Evolutionary conservation across 1,284 basidiomycete species (phyloP).

Genomic region (Cystobasidiaceae sp.): DNA sequence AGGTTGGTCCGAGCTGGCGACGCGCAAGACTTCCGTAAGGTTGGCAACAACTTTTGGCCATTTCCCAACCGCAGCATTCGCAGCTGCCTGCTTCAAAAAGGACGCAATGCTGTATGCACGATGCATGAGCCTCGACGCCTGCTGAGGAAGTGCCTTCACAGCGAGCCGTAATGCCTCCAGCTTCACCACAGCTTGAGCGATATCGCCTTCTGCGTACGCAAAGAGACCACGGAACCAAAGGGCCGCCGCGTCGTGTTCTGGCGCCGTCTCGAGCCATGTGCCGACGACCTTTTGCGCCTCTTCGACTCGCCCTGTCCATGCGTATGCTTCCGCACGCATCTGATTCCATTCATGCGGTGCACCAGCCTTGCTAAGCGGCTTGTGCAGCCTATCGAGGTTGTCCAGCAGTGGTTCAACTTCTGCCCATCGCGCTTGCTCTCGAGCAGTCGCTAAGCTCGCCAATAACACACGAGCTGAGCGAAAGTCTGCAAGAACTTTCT

Average conservation of each 20-base stretch:
- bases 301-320: not conserved
- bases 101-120: conserved; percentile 9
- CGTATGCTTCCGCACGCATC: conserved; percentile 21
- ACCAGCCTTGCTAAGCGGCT: not conserved
- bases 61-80: not conserved
- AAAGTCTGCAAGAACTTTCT: no score
- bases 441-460: not conserved
- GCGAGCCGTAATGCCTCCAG: conserved; percentile 3
- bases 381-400: not conserved
- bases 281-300: conserved; percentile 1
- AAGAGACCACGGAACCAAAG: conserved; percentile 12
- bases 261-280: not conserved
- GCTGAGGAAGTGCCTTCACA: not conserved
- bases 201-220: not conserved
- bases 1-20: not conserved
- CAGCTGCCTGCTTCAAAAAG: not conserved
- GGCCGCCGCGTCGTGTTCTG: not conserved
- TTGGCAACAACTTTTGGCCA: not conserved
- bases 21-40: not conserved
- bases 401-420: not conserved
- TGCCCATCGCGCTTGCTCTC: conserved; percentile 4
- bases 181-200: not conserved
- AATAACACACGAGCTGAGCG: not conserved
- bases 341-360: conserved; percentile 12
- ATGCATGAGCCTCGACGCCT: conserved; percentile 19